Evolutionary conservation across 352 stramenopile genomes (phyloP).

Genomic region (Phytophthora ohioensis): DNA sequence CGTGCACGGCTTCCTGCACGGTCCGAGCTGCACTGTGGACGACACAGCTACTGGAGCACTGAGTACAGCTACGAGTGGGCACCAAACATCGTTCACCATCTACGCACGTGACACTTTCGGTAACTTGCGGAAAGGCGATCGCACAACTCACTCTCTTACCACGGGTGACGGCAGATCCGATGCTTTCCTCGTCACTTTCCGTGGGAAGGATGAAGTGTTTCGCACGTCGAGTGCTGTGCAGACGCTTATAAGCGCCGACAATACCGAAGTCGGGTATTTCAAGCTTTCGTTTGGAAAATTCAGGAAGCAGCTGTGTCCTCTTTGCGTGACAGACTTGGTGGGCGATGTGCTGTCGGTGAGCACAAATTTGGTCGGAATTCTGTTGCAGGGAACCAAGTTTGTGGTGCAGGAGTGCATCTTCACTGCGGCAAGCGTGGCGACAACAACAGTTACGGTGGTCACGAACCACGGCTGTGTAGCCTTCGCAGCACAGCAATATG

Average conservation of each 20-base stretch:
- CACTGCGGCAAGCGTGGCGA: slow-evolving; percentile 52
- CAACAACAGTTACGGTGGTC: slow-evolving; percentile 58
- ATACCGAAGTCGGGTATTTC: slow-evolving; percentile 54
- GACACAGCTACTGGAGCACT: slow-evolving; percentile 80
- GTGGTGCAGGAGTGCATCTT: slow-evolving; percentile 79
- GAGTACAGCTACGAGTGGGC: slow-evolving; percentile 80
- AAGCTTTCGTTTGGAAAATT: slow-evolving; percentile 81
- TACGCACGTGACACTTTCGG: slow-evolving; percentile 93
- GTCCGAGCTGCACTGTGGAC: slow-evolving; percentile 84
- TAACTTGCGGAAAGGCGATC: slow-evolving; percentile 88
- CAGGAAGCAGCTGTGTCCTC: slow-evolving; percentile 53
- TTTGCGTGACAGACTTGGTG: slow-evolving; percentile 62
- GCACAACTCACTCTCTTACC: slow-evolving; percentile 68
- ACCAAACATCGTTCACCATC: slow-evolving; percentile 88
- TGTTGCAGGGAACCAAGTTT: slow-evolving; percentile 67
- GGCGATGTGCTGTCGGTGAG: slow-evolving; percentile 66
- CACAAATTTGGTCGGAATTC: slow-evolving; percentile 67
- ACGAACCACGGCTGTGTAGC: slow-evolving; percentile 63
- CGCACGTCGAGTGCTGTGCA: slow-evolving; percentile 92
- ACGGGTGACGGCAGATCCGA: slow-evolving; percentile 91
- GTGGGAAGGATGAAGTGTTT: slow-evolving; percentile 69
- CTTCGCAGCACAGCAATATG: slow-evolving; percentile 54
- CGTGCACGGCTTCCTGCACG: slow-evolving; percentile 92
- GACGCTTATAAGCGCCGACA: slow-evolving; percentile 48
- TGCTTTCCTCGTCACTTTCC: slow-evolving; percentile 92